These are phyloP conservation scores for Heimioporus sp. DNA, from an alignment of 768 basidiomycete species.

Conservation along the genomic window DNA sequence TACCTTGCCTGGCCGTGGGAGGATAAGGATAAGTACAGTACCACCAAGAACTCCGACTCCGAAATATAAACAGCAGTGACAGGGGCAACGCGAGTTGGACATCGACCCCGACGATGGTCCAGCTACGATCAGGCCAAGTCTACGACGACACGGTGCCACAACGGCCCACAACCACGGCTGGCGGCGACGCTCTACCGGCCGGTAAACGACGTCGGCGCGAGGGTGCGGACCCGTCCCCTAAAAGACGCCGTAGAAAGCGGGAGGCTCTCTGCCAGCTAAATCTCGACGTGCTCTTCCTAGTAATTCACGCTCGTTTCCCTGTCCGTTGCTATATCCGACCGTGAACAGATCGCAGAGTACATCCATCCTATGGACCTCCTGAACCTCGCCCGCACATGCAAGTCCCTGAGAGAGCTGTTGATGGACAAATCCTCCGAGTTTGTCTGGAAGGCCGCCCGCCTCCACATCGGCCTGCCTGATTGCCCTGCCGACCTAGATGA, in stretches of 20 bases:
- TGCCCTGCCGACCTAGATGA: constrained; percentile 46
- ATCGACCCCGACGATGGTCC: too few relatives aligned
- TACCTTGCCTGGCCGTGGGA: too few relatives aligned
- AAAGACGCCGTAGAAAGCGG: background rate
- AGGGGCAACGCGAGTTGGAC: too few relatives aligned
- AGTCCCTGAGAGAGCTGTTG: constrained; percentile 34
- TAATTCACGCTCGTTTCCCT: background rate
- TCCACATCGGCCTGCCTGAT: constrained; percentile 35
- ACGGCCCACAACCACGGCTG: too few relatives aligned
- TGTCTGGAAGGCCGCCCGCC: constrained; percentile 27
- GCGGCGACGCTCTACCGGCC: background rate
- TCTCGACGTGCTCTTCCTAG: constrained; percentile 20
- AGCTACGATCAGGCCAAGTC: too few relatives aligned
- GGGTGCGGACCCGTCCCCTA: background rate
- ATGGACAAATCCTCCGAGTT: constrained; percentile 27
- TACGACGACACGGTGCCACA: too few relatives aligned
- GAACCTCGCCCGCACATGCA: constrained; percentile 39
- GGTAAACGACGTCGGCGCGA: background rate
- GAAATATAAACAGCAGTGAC: too few relatives aligned
- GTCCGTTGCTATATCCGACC: background rate
- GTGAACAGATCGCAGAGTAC: constrained; percentile 36
- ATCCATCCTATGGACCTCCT: constrained; percentile 31
- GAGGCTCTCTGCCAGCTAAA: constrained; percentile 4
- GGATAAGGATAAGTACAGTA: too few relatives aligned
- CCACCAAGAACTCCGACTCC: too few relatives aligned